These are phyloP conservation scores for Colletotrichum sp. DNA, from an alignment of 2,329 filamentous ascomycete genomes.

Conservation along the genomic window DNA sequence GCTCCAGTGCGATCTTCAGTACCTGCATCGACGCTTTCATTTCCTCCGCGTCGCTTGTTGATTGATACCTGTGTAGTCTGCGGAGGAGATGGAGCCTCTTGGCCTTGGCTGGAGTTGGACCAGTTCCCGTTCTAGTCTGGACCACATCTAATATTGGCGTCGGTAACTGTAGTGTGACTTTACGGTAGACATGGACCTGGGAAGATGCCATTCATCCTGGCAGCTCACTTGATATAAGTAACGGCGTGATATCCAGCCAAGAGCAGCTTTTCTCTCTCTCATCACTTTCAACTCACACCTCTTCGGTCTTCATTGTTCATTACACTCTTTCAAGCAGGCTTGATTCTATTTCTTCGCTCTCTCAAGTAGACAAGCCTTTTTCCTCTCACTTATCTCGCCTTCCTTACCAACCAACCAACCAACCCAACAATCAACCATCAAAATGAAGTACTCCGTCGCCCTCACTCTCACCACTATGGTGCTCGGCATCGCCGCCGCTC, in stretches of 20 bases:
- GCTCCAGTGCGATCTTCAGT: conserved; percentile 15
- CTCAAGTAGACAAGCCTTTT: conserved; percentile 11
- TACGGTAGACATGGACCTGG: neutral
- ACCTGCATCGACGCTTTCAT: conserved; percentile 18
- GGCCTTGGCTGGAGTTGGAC: neutral
- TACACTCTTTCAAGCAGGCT: conserved; percentile 19
- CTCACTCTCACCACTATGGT: conserved; percentile 12
- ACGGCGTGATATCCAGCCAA: neutral
- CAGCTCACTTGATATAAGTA: conserved; percentile 13
- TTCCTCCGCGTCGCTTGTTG: conserved; percentile 20
- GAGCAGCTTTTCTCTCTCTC: neutral
- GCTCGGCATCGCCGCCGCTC: conserved; percentile 13
- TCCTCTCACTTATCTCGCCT: neutral
- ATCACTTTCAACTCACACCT: neutral
- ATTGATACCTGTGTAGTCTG: conserved; percentile 6
- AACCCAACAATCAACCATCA: neutral
- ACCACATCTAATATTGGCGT: neutral
- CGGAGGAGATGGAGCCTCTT: conserved; percentile 1
- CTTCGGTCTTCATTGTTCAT: neutral
- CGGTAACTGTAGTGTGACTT: neutral
- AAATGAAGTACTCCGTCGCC: conserved; percentile 14
- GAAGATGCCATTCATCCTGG: neutral
- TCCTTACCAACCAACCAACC: neutral
- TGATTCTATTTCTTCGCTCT: conserved; percentile 9
- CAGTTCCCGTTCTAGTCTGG: neutral